Percentiles rank a stretch among this genome's conserved stretches.
phyloP scores from a whole-genome alignment of 2,329 filamentous ascomycete species.

The Paraphoma sp. region DNA sequence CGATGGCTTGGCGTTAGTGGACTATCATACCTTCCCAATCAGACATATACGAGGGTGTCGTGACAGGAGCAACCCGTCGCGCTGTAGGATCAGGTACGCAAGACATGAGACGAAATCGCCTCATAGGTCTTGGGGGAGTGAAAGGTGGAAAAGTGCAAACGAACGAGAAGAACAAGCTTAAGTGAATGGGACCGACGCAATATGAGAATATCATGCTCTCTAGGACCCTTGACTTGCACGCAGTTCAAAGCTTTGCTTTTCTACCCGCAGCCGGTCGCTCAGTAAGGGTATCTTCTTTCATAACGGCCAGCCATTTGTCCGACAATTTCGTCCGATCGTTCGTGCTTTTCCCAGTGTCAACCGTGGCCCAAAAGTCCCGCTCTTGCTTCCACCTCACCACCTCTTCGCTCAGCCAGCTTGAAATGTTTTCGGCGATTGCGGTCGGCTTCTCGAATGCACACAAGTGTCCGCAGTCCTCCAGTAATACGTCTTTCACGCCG shows the following conservation, averaged over 20 bases:
- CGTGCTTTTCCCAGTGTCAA: slow-evolving; percentile 22
- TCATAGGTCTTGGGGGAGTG: too few relatives aligned
- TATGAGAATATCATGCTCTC: too few relatives aligned
- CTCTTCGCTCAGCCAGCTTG: slow-evolving; percentile 19
- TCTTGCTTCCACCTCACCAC: slow-evolving; percentile 18
- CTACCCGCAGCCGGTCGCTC: slow-evolving; percentile 2
- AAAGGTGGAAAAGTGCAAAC: too few relatives aligned
- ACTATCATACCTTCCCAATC: too few relatives aligned
- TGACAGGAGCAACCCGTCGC: too few relatives aligned
- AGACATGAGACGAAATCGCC: too few relatives aligned
- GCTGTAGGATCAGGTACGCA: too few relatives aligned
- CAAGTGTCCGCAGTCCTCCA: slow-evolving; percentile 17
- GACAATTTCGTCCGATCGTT: slow-evolving; percentile 16
- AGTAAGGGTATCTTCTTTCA: slow-evolving; percentile 6
- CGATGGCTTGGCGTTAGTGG: too few relatives aligned
- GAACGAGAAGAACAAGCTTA: too few relatives aligned
- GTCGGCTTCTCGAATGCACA: slow-evolving; percentile 17
- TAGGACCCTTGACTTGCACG: too few relatives aligned
- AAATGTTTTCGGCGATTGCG: slow-evolving; percentile 8
- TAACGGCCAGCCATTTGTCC: slow-evolving; percentile 16
- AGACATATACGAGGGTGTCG: too few relatives aligned
- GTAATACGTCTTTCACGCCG: slow-evolving; percentile 8
- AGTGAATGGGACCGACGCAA: too few relatives aligned
- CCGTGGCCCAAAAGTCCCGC: slow-evolving; percentile 14
- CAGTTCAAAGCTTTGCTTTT: background rate